Percentiles rank a stretch among this genome's conserved stretches.
Conservation (phyloP, 176 grass and related monocot species). For the Pontederia paniculata region DNA sequence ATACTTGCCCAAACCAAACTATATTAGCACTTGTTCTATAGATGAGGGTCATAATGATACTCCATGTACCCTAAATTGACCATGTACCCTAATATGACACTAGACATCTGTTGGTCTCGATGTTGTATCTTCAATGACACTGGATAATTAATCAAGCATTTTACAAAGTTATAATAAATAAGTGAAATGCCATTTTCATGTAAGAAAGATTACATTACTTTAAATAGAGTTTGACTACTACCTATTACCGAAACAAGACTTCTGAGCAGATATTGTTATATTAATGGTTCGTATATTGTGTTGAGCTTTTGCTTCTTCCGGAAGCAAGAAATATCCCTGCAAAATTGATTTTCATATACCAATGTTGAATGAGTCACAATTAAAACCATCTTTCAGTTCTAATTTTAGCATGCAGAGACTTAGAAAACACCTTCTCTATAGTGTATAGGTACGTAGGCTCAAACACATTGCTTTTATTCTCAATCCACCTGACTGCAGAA, state of each 20-base stretch:
- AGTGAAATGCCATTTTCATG: not conserved
- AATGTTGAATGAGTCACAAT: constrained; percentile 7
- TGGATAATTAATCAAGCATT: not conserved
- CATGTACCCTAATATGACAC: too few species aligned
- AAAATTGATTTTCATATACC: constrained; percentile 2
- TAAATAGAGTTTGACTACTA: constrained; percentile 6
- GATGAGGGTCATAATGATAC: too few species aligned
- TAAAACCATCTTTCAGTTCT: constrained; percentile 2
- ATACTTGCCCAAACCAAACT: too few species aligned
- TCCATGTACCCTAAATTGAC: too few species aligned
- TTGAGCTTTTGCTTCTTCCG: constrained; percentile 74
- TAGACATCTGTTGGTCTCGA: too few species aligned
- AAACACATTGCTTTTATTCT: constrained; percentile 87
- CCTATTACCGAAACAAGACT: constrained; percentile 95
- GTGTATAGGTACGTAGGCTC: constrained; percentile 92
- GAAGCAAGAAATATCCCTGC: constrained; percentile 98
- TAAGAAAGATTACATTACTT: not conserved
- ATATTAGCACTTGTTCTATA: too few species aligned
- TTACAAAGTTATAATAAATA: not conserved
- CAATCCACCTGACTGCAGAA: constrained; percentile 86
- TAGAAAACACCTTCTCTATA: constrained; percentile 64
- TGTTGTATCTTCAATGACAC: too few species aligned
- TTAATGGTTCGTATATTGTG: constrained; percentile 72
- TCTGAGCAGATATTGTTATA: constrained; percentile 77
- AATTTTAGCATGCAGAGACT: not conserved